A percentile compares a stretch with the other conserved stretches of the same genome.
Evolutionary conservation across 306 rosid genomes (phyloP).

Genomic region (Clitoria ternatea): DNA sequence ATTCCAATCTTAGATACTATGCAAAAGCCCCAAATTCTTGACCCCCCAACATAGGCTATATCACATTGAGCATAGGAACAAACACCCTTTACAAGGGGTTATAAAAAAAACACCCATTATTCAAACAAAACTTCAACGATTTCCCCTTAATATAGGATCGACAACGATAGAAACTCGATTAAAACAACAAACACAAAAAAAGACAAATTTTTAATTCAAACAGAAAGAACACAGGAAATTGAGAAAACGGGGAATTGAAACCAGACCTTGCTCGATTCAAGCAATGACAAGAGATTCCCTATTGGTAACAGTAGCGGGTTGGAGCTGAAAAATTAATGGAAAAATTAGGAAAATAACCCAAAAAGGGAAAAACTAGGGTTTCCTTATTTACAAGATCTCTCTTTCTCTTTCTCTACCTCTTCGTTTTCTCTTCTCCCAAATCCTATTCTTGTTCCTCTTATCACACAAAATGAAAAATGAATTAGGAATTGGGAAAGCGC

Average conservation of each 20-base stretch:
- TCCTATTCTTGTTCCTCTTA: conserved; percentile 12
- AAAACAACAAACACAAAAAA: neutral
- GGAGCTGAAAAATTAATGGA: conserved; percentile 21
- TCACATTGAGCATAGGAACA: conserved; percentile 27
- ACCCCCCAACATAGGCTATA: conserved; percentile 23
- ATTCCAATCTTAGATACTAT: conserved; percentile 33
- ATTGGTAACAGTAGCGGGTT: conserved; percentile 28
- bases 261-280: conserved; percentile 37
- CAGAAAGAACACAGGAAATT: conserved; percentile 1
- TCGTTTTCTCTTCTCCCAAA: neutral
- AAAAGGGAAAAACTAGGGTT: conserved; percentile 40
- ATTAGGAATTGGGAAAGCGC: conserved; percentile 28
- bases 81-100: neutral
- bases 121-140: conserved; percentile 12
- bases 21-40: conserved; percentile 45
- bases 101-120: neutral
- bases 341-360: conserved; percentile 16
- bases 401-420: conserved; percentile 9
- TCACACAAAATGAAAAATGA: conserved; percentile 8
- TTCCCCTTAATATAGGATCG: conserved; percentile 26
- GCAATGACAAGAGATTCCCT: conserved; percentile 28
- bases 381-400: conserved; percentile 44
- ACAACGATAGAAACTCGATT: conserved; percentile 15
- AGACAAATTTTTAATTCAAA: neutral
- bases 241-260: conserved; percentile 14